Percentiles rank a stretch among this genome's conserved stretches.
Conservation (phyloP, 805 yeast species). For the Candida methanosorbosa region DNA sequence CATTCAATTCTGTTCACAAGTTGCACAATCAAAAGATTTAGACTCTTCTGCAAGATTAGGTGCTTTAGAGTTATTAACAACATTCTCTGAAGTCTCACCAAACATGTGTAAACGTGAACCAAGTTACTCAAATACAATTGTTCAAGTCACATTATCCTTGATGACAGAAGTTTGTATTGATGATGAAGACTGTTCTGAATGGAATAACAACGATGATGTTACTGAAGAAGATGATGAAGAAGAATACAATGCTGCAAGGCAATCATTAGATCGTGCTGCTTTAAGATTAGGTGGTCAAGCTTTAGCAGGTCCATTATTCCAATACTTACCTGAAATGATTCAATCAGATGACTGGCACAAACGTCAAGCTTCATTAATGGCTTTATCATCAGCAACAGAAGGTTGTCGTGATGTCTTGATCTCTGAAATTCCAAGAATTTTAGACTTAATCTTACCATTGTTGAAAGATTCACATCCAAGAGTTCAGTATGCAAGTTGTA, state of each 20-base stretch:
- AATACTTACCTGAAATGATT: conserved; percentile 78
- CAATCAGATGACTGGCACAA: conserved; percentile 80
- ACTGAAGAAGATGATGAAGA: conserved; percentile 82
- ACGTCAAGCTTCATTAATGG: conserved; percentile 96
- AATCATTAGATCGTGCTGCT: conserved; percentile 86
- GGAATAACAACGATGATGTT: conserved; percentile 74
- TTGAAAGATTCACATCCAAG: conserved; percentile 82
- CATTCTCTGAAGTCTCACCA: conserved; percentile 90
- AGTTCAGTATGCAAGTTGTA: conserved; percentile 96
- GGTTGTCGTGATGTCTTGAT: conserved; percentile 90
- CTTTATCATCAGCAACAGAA: conserved; percentile 92
- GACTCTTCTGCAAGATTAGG: conserved; percentile 76
- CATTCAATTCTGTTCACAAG: conserved; percentile 75
- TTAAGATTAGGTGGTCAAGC: conserved; percentile 76
- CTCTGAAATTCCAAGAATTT: conserved; percentile 67
- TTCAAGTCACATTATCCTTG: conserved; percentile 67
- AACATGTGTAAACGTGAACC: conserved; percentile 84
- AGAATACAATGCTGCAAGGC: conserved; percentile 87
- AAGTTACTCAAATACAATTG: conserved; percentile 61
- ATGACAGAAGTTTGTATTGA: conserved; percentile 90
- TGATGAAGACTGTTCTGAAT: conserved; percentile 66
- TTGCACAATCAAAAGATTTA: conserved; percentile 71
- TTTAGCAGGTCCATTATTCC: conserved; percentile 80
- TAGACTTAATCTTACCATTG: conserved; percentile 82
- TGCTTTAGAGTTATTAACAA: conserved; percentile 80